These are phyloP conservation scores for bread wheat (Triticum aestivum) DNA, from an alignment of 176 grass and related monocot species.

Conservation along the genomic window DNA sequence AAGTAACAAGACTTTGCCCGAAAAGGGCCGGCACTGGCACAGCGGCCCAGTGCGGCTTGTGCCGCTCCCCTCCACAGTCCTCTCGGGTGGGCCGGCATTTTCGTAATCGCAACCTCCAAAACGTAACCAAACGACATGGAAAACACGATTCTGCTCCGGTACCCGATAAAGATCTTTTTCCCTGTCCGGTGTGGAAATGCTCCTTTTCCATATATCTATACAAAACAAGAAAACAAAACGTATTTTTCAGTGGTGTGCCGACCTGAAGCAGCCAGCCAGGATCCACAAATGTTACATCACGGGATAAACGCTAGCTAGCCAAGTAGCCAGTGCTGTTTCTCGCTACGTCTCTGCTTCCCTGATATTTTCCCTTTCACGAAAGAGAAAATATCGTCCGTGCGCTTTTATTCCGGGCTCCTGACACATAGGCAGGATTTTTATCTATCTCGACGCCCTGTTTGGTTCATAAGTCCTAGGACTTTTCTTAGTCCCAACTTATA, in stretches of 20 bases:
- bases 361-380: neutral
- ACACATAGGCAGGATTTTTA: neutral
- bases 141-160: no score
- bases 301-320: neutral
- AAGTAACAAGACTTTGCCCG: no score
- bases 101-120: neutral
- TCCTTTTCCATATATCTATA: neutral
- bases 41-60: no score
- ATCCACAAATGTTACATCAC: constrained; percentile 23
- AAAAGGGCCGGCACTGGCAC: no score
- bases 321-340: neutral
- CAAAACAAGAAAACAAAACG: neutral
- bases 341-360: neutral
- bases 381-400: neutral
- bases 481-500: no score
- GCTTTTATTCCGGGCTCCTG: neutral
- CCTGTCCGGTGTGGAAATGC: neutral
- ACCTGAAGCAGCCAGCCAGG: constrained; percentile 5
- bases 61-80: no score
- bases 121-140: neutral
- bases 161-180: neutral
- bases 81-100: no score
- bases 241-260: neutral
- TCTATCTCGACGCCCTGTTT: no score
- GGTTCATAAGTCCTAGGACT: no score